These are phyloP conservation scores for Fusarium sp. DNA, from an alignment of 2,329 filamentous ascomycete species.

Conservation along the genomic window DNA sequence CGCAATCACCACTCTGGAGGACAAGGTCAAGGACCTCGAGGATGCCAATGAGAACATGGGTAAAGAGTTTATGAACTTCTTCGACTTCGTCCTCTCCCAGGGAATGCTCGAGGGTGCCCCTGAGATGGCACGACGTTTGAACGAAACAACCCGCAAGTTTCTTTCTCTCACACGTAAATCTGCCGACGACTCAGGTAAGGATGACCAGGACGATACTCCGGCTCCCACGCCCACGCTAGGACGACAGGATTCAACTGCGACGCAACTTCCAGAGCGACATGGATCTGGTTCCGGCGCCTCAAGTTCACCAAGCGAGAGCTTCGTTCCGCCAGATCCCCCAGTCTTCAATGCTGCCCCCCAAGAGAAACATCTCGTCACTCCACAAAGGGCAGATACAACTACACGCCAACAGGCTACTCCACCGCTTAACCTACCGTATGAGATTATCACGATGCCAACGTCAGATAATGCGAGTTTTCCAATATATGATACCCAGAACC, in stretches of 20 bases:
- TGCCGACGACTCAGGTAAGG: conserved; percentile 47
- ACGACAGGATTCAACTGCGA: neutral
- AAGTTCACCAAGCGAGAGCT: conserved; percentile 13
- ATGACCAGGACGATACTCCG: conserved; percentile 9
- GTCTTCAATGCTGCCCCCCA: neutral
- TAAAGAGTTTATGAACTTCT: conserved; percentile 73
- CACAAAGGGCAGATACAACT: conserved; percentile 17
- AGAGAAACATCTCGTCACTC: conserved; percentile 18
- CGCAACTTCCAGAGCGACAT: conserved; percentile 9
- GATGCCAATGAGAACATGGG: conserved; percentile 79
- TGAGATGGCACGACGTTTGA: conserved; percentile 67
- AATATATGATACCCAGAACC: conserved; percentile 46
- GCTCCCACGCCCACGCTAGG: neutral
- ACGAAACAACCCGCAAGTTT: conserved; percentile 67
- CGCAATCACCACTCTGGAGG: conserved; percentile 78
- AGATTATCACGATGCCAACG: conserved; percentile 63
- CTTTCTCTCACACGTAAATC: conserved; percentile 63
- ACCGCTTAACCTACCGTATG: conserved; percentile 50
- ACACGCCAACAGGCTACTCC: conserved; percentile 36
- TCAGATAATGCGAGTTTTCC: conserved; percentile 66
- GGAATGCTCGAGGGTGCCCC: conserved; percentile 68
- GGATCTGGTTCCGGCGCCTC: conserved; percentile 15
- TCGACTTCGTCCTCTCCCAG: conserved; percentile 68
- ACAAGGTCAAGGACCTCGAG: conserved; percentile 75
- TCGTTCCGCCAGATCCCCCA: neutral